Conservation (phyloP, 257 asterid species). For the Solanum arcanum region DNA sequence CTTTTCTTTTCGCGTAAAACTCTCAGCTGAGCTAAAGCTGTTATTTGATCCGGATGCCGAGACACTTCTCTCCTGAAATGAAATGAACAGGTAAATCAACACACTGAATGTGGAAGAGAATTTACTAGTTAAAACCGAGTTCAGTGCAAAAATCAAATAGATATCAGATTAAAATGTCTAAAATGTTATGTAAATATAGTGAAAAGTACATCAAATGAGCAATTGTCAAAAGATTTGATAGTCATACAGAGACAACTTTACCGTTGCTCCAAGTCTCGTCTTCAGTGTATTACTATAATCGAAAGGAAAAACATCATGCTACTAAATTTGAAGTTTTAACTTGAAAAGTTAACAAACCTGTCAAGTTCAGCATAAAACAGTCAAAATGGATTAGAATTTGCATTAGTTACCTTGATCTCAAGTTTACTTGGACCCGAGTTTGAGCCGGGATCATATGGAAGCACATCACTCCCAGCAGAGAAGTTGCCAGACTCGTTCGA, state of each 20-base stretch:
- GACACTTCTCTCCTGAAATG: conserved; percentile 40
- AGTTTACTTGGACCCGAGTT: conserved; percentile 24
- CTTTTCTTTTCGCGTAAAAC: conserved; percentile 13
- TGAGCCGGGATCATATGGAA: conserved; percentile 19
- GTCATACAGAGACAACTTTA: not conserved
- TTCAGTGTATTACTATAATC: not conserved
- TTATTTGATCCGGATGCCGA: conserved; percentile 24
- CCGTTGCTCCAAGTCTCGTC: not conserved
- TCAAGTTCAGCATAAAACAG: not conserved
- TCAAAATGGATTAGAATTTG: not conserved
- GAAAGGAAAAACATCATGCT: not conserved
- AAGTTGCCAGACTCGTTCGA: conserved; percentile 29
- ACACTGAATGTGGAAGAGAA: not conserved
- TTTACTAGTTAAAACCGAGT: not conserved
- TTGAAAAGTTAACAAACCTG: not conserved
- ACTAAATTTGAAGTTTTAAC: not conserved
- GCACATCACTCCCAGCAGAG: conserved; percentile 12
- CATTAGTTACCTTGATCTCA: conserved; percentile 35
- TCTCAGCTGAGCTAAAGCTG: conserved; percentile 21
- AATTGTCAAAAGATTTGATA: too few species aligned
- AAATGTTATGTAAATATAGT: too few species aligned
- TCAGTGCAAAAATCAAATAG: not conserved
- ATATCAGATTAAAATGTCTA: too few species aligned
- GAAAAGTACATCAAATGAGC: too few species aligned
- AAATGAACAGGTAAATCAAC: not conserved